Evolutionary conservation across 495 filamentous ascomycete species (phyloP), one percentile per base, ranked within the genome.

Genomic region (Opeltia flavorubescens): DNA sequence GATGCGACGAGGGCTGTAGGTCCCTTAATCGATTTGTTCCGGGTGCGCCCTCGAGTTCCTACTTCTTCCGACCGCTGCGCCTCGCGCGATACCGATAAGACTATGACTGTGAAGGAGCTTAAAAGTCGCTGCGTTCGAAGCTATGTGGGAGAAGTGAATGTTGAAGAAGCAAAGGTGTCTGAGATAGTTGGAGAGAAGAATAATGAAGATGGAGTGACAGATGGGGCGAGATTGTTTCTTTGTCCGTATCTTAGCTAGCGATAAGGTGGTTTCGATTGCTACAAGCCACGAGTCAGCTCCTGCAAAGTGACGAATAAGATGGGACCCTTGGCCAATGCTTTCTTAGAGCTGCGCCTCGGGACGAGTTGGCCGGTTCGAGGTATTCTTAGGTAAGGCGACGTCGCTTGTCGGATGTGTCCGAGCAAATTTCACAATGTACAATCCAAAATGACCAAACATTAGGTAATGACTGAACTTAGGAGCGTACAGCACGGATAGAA

Each of bases 21-120:
- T 25, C 25, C 11, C 3, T 17, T 41, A 21, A 21, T 41, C 18
- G 5, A 41, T 41, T 33, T 50, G 21, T 51, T 52, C 38, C 44
- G 50, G n/a, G 45, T 49, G 26, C 50, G 48, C 8, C 49, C 49
- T 36, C 6, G 12, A 29, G n/a, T 40, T 43, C 46, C 46, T 40
- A 30, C 23, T 40, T 40, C 26, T 18, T 42, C 46, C 31, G 26
- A 28, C 21, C 7, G 42, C 21, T 40, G 38, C 38, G 38, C 38
- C 29, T 9, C 25, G 18, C 25, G 20, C 38, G 38, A 41, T 41
- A 41, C 21, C 38, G 38, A 41, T 41, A 25, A n/a, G 18, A 41
- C 29, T 6, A 31, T 31, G 29, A 31, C 6, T 13, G 29, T n/a
- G n/a, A n/a, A n/a, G n/a, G n/a, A n/a, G n/a, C n/a, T n/a, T n/a